phyloP scores from a whole-genome alignment of 225 moss, liverwort and hornwort genomes.

The Pseudoscleropodium purum region DNA sequence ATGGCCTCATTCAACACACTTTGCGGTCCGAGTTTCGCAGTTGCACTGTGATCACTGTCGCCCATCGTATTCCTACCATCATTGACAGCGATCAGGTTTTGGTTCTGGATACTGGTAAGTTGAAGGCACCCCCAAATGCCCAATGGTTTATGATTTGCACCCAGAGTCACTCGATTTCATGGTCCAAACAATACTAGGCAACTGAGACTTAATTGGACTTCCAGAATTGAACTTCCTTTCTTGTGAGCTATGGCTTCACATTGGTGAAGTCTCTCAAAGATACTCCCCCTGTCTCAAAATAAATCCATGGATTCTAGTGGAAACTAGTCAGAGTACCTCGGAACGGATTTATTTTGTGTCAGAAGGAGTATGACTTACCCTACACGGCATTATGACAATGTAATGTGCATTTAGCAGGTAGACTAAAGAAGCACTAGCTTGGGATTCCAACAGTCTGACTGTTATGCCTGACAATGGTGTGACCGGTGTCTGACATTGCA shows the following conservation, averaged over 20 bases:
- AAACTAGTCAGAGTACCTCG: background rate
- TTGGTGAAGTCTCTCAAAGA: background rate
- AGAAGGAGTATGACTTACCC: background rate
- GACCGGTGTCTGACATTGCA: background rate
- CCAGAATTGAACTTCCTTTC: too few species aligned
- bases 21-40: slow-evolving; percentile 8
- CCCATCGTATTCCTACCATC: slow-evolving; percentile 32
- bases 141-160: background rate
- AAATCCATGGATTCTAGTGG: background rate
- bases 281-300: background rate
- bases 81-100: slow-evolving; percentile 27
- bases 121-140: background rate
- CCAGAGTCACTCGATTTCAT: background rate
- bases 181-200: background rate
- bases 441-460: background rate
- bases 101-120: slow-evolving; percentile 22
- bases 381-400: background rate
- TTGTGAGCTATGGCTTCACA: background rate
- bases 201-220: background rate
- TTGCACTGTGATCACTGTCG: slow-evolving; percentile 37
- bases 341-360: background rate
- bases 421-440: background rate
- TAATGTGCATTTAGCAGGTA: background rate
- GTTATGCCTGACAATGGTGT: background rate
- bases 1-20: slow-evolving; percentile 31